Evolutionary conservation across 148 eudicot genomes (phyloP).

Genomic region (Rhododendron williamsianum): DNA sequence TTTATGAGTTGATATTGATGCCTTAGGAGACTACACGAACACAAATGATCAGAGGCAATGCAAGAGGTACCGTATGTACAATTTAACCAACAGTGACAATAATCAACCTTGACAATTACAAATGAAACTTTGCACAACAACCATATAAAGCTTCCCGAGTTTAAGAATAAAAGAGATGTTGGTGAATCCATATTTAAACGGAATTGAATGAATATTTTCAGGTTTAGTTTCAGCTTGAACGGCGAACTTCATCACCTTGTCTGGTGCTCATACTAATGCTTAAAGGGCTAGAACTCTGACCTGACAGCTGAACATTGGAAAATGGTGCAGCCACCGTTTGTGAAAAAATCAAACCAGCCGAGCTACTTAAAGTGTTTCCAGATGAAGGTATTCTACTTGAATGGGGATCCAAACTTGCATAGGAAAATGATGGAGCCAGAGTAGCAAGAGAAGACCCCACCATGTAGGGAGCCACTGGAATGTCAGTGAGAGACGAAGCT

Average conservation of each 20-base stretch:
- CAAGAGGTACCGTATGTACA: not conserved
- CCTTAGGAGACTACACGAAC: not conserved
- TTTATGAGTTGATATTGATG: slow-evolving; percentile 11
- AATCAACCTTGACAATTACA: not conserved
- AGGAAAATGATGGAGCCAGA: slow-evolving; percentile 33
- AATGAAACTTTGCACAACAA: slow-evolving; percentile 8
- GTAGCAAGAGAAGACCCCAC: slow-evolving; percentile 29
- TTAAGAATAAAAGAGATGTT: slow-evolving; percentile 9
- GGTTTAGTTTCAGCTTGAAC: slow-evolving; percentile 22
- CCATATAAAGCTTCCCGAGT: slow-evolving; percentile 9
- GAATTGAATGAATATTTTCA: slow-evolving; percentile 13
- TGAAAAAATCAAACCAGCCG: slow-evolving; percentile 36
- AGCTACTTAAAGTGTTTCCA: slow-evolving; percentile 28
- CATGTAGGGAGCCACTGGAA: slow-evolving; percentile 55
- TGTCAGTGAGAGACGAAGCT: slow-evolving; percentile 56
- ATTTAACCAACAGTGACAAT: not conserved
- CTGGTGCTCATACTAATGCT: slow-evolving; percentile 17
- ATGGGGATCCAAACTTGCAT: slow-evolving; percentile 31
- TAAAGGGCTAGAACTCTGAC: slow-evolving; percentile 25
- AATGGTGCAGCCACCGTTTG: slow-evolving; percentile 27
- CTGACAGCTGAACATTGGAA: slow-evolving; percentile 27
- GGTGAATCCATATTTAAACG: not conserved
- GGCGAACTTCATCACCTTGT: slow-evolving; percentile 30
- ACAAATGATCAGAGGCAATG: slow-evolving; percentile 7
- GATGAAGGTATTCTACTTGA: slow-evolving; percentile 16